phyloP scores from a whole-genome alignment of 495 filamentous ascomycete genomes.

The Penicillium canescens region DNA sequence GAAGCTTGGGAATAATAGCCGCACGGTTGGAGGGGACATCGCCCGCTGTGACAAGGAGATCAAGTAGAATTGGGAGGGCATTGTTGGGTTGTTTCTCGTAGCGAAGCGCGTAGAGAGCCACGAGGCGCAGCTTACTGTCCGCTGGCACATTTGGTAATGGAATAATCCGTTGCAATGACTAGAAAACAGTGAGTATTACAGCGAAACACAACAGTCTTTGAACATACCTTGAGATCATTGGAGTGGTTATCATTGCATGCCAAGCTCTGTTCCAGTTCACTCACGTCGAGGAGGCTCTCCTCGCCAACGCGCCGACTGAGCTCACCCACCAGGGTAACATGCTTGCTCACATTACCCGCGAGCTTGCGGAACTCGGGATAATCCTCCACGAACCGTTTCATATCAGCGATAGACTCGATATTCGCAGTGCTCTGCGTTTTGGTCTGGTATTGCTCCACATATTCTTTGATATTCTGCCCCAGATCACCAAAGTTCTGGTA shows the following conservation, averaged over 20 bases:
- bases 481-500: constrained; percentile 98
- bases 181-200: constrained; percentile 7
- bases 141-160: constrained; percentile 69
- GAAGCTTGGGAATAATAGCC: constrained; percentile 72
- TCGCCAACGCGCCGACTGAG: constrained; percentile 82
- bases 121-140: constrained; percentile 80
- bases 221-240: constrained; percentile 75
- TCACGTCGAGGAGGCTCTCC: constrained; percentile 86
- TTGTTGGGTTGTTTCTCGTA: constrained; percentile 85
- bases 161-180: constrained; percentile 86
- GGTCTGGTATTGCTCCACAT: constrained; percentile 95
- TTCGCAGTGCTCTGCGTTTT: constrained; percentile 91
- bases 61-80: constrained; percentile 76
- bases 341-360: constrained; percentile 96
- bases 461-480: constrained; percentile 96
- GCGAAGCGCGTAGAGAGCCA: constrained; percentile 88
- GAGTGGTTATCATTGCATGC: constrained; percentile 95
- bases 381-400: constrained; percentile 99
- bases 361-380: constrained; percentile 97
- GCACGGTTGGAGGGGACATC: constrained; percentile 71
- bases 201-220: not conserved
- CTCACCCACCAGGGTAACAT: constrained; percentile 93
- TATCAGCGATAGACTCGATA: constrained; percentile 94
- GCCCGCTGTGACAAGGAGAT: constrained; percentile 77
- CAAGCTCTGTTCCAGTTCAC: constrained; percentile 93